Conservation (phyloP, 495 filamentous ascomycete genomes). For the Penicillium manginii region DNA sequence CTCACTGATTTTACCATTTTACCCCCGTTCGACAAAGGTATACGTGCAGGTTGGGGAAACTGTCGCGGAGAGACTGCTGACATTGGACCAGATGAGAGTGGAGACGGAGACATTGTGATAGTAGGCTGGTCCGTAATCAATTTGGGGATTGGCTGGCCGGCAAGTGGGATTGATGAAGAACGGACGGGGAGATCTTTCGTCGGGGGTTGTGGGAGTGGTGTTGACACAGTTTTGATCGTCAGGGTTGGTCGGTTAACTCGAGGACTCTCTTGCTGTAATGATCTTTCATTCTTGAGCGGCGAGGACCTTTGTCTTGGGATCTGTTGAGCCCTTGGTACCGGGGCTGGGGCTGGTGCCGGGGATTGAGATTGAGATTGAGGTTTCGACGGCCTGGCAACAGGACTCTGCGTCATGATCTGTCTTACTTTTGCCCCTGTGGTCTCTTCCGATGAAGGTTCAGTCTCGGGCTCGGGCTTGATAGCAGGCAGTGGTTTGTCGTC, state of each 20-base stretch:
- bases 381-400: not conserved
- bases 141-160: constrained; percentile 7
- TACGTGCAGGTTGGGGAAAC: constrained; percentile 8
- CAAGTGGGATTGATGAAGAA: constrained; percentile 1
- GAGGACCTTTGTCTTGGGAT: not conserved
- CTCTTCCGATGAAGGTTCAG: not conserved
- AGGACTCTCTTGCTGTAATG: not conserved
- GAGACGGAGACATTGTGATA: constrained; percentile 24
- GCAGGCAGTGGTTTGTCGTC: constrained; percentile 30
- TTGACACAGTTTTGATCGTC: constrained; percentile 7
- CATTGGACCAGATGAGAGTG: constrained; percentile 15
- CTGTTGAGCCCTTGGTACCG: not conserved
- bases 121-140: constrained; percentile 11
- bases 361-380: not conserved
- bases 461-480: constrained; percentile 21
- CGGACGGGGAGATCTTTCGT: constrained; percentile 5
- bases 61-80: constrained; percentile 9
- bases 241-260: constrained; percentile 7
- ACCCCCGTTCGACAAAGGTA: not conserved
- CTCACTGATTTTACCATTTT: constrained; percentile 2
- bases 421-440: not conserved
- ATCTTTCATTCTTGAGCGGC: not conserved
- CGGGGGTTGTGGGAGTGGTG: constrained; percentile 1
- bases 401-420: constrained; percentile 4
- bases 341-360: not conserved